Percentiles rank a stretch among this genome's conserved stretches.
Evolutionary conservation across 345 rosid genomes (phyloP).

Genomic region (Isatis tinctoria): DNA sequence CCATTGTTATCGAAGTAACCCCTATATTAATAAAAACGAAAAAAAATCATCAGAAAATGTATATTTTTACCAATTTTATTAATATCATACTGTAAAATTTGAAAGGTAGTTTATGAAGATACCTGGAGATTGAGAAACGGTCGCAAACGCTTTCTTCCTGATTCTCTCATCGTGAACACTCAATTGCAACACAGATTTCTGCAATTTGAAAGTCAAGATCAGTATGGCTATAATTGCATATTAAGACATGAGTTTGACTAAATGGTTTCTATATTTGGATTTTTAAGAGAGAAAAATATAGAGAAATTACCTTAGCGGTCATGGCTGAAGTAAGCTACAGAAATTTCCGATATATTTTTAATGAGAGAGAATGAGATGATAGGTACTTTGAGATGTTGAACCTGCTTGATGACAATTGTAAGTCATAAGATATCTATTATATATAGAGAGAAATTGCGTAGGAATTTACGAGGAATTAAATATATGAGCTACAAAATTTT

Average conservation of each 20-base stretch:
- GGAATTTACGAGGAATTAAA: neutral
- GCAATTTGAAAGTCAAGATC: conserved; percentile 3
- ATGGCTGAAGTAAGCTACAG: conserved; percentile 8
- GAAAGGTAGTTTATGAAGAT: neutral
- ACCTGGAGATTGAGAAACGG: conserved; percentile 51
- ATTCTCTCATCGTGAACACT: conserved; percentile 35
- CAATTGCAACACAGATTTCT: conserved; percentile 63
- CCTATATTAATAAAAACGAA: conserved; percentile 2
- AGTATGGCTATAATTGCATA: neutral
- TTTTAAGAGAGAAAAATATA: neutral
- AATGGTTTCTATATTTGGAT: neutral
- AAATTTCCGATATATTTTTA: neutral
- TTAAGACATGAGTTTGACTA: neutral
- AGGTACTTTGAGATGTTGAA: neutral
- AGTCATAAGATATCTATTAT: neutral
- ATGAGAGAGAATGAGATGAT: neutral
- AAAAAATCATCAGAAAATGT: neutral
- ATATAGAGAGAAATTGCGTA: conserved; percentile 10
- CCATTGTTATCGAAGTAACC: conserved; percentile 48
- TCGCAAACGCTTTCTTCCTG: conserved; percentile 49
- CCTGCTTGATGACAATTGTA: conserved; percentile 13
- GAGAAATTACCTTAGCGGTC: conserved; percentile 1
- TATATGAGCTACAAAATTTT: neutral
- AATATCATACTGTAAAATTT: neutral
- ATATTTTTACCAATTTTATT: neutral